Evolutionary conservation across 257 asterid genomes (phyloP), one percentile per base, ranked within the genome.

Genomic region (Leptodermis oblonga): DNA sequence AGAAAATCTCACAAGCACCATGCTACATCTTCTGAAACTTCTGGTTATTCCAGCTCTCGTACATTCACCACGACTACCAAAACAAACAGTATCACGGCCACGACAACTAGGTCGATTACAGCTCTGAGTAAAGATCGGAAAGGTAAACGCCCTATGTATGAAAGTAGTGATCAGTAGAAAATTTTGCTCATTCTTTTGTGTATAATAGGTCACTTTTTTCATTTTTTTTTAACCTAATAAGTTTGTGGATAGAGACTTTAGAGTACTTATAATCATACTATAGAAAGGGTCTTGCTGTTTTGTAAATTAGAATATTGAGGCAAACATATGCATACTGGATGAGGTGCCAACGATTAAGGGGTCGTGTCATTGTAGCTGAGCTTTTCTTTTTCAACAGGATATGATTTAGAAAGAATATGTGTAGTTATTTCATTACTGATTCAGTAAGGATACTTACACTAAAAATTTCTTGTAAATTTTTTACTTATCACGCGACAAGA

Each of bases 141-240:
- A 51, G 90, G 89, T 4, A 85, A 90, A 80, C 82, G 82, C 46
- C 90, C 87, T 2, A 75, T 84, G 76, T 73, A 46, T 28, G 70
- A 70, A 17, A 81, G 82, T 73, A 64, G 80, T 70, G 65, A 69
- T 49, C 51, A 67, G 39, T 53, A 31, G 73, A 46, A 65, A 71
- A 61, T 73, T 49, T 42, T 52, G 73, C 59, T 75, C 71, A 67
- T 75, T 70, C 51, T 71, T 69, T 39, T 71, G 70, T 73, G 72
- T 49, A 28, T 52, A 13, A 26, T 54, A 49, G 49, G 60, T 65
- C 49, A 61, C 4, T 14, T 61, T 48, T 46, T 26, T 51, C 59
- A 25, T 30, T 73, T 68, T 73, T 68, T 71, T 43, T 67, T 62
- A 26, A 11, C 20, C 63, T 26, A 13, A 28, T 28, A 43, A 42